A percentile compares a stretch with the other conserved stretches of the same genome.
These are phyloP conservation scores for Pisolithus thermaeus DNA, from an alignment of 1,284 basidiomycete genomes.

Conservation along the genomic window DNA sequence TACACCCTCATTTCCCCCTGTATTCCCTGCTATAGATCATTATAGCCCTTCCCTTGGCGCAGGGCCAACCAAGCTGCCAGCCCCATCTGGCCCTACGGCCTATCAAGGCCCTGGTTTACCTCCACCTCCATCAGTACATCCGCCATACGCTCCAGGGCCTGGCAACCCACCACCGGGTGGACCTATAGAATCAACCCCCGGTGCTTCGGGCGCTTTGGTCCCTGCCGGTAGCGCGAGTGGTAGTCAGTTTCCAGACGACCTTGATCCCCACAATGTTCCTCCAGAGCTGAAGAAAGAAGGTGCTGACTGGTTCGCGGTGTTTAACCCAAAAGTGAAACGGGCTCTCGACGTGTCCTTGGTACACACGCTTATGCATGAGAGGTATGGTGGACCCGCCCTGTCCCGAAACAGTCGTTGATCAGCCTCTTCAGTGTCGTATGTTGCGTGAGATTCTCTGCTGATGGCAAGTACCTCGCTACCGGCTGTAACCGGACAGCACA, in stretches of 20 bases:
- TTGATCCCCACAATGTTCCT: slow-evolving; percentile 43
- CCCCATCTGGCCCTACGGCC: slow-evolving; percentile 26
- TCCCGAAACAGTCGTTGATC: slow-evolving; percentile 3
- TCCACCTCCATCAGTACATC: slow-evolving; percentile 29
- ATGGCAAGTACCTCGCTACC: slow-evolving; percentile 73
- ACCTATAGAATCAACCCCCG: slow-evolving; percentile 21
- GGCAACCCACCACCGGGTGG: slow-evolving; percentile 27
- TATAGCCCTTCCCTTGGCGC: slow-evolving; percentile 32
- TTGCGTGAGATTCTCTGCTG: slow-evolving; percentile 78
- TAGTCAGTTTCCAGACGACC: slow-evolving; percentile 39
- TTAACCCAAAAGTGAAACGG: slow-evolving; percentile 82
- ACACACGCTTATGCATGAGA: slow-evolving; percentile 91
- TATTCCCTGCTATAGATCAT: slow-evolving; percentile 23
- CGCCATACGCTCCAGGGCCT: slow-evolving; percentile 32
- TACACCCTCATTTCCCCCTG: slow-evolving; percentile 18
- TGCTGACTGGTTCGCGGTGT: slow-evolving; percentile 92
- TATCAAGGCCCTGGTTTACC: slow-evolving; percentile 35
- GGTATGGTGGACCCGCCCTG: slow-evolving; percentile 42
- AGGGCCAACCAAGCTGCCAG: slow-evolving; percentile 28
- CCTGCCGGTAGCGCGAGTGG: slow-evolving; percentile 26
- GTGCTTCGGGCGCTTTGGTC: slow-evolving; percentile 18
- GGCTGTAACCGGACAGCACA: slow-evolving; percentile 76
- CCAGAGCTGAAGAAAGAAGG: slow-evolving; percentile 74
- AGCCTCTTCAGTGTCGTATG: slow-evolving; percentile 58
- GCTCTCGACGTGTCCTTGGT: slow-evolving; percentile 84